These are phyloP conservation scores for Dictyostelium firmibasis DNA, from an alignment of 78 protist genomes.

Conservation along the genomic window DNA sequence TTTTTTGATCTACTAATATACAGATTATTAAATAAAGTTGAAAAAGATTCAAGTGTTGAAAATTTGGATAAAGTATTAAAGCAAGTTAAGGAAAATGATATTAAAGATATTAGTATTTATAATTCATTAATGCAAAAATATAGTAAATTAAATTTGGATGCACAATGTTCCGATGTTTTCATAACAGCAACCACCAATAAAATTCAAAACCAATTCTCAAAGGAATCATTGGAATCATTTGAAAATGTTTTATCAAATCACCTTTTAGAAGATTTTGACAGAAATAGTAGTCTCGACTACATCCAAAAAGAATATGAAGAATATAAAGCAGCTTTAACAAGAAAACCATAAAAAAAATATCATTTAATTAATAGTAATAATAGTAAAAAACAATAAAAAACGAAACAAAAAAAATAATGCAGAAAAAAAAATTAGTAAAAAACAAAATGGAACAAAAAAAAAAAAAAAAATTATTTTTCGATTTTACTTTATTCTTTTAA, in stretches of 20 bases:
- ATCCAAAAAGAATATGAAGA: slow-evolving; percentile 10
- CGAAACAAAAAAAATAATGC: background rate
- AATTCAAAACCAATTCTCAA: background rate
- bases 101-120: slow-evolving; percentile 4
- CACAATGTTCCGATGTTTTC: slow-evolving; percentile 7
- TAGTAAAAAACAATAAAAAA: background rate
- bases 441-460: background rate
- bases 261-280: slow-evolving; percentile 5
- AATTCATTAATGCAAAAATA: background rate
- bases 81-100: slow-evolving; percentile 6
- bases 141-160: background rate
- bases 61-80: slow-evolving; percentile 9
- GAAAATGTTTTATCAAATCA: background rate
- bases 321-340: slow-evolving; percentile 48
- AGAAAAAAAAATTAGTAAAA: background rate
- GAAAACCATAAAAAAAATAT: slow-evolving; percentile 64
- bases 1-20: background rate
- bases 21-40: background rate
- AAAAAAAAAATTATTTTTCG: background rate
- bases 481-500: background rate
- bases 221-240: slow-evolving; percentile 5
- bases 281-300: background rate
- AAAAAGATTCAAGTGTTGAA: background rate
- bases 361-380: background rate
- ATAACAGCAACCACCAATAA: background rate